phyloP scores from a whole-genome alignment of 768 basidiomycete species.

The Russula lepida region DNA sequence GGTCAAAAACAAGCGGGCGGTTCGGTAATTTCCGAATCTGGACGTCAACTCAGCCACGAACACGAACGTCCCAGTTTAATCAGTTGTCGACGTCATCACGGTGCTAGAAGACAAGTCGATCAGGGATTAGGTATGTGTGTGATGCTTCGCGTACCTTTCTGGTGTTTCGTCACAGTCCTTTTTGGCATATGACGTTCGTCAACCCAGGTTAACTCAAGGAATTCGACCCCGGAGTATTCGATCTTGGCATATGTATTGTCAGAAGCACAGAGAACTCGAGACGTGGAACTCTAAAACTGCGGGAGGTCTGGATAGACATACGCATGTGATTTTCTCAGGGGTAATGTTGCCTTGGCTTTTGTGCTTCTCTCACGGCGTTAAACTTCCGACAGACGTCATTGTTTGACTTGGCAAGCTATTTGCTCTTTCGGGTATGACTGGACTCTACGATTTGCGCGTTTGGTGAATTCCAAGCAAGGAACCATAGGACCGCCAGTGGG shows the following conservation, averaged over 20 bases:
- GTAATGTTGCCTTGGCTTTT: background rate
- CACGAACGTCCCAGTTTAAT: background rate
- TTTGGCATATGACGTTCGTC: background rate
- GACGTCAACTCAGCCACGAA: background rate
- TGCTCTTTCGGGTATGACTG: background rate
- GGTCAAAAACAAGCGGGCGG: too few species aligned
- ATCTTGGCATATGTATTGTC: background rate
- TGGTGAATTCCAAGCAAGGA: background rate
- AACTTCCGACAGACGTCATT: background rate
- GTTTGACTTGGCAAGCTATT: background rate
- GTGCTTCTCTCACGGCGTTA: background rate
- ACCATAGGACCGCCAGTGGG: background rate
- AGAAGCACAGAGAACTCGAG: background rate
- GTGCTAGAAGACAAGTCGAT: background rate
- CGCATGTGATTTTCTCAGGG: background rate
- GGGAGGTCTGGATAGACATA: background rate
- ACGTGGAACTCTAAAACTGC: background rate
- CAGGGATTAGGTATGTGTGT: background rate
- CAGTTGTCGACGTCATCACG: background rate
- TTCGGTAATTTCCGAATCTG: background rate
- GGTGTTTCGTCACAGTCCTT: background rate
- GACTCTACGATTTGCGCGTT: background rate
- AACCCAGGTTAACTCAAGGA: background rate
- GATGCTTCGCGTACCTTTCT: background rate
- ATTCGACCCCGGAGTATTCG: background rate